Percentiles rank a stretch among this genome's conserved stretches.
phyloP scores from a whole-genome alignment of 768 basidiomycete genomes.

The Suillus ampliporus region DNA sequence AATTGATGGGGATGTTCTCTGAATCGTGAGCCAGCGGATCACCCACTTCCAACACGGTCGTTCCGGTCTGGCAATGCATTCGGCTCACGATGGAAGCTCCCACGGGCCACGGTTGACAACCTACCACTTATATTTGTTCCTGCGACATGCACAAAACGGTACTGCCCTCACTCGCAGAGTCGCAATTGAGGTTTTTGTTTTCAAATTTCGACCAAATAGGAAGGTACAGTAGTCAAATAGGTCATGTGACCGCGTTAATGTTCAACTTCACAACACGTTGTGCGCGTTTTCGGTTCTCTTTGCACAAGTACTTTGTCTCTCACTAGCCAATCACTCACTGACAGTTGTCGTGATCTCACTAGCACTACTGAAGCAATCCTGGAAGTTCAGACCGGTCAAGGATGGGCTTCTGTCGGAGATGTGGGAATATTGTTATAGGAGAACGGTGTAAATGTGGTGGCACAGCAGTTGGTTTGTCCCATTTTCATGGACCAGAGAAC shows the following conservation, averaged over 20 bases:
- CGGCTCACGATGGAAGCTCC: too few relatives aligned
- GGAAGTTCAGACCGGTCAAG: neutral
- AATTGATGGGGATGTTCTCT: neutral
- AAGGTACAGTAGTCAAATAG: neutral
- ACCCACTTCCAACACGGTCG: neutral
- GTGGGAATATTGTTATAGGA: conserved; percentile 80
- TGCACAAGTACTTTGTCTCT: conserved; percentile 3
- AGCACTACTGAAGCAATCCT: neutral
- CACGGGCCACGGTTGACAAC: neutral
- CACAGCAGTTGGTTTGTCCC: conserved; percentile 69
- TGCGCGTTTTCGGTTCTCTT: conserved; percentile 9
- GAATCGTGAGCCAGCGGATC: neutral
- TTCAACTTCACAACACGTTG: conserved; percentile 6
- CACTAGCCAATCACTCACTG: too few relatives aligned
- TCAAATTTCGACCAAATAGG: neutral
- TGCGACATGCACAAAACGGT: neutral
- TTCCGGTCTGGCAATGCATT: neutral
- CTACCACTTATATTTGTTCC: neutral
- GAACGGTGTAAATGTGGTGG: conserved; percentile 84
- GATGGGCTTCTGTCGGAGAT: conserved; percentile 88
- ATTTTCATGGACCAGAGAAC: conserved; percentile 5
- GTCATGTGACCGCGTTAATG: conserved; percentile 18
- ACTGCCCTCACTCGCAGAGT: neutral
- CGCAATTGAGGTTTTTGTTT: neutral
- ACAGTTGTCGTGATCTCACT: conserved; percentile 5